Evolutionary conservation across 495 filamentous ascomycete genomes (phyloP), one percentile per base, ranked within the genome.

Genomic region (Aspergillus affinis): DNA sequence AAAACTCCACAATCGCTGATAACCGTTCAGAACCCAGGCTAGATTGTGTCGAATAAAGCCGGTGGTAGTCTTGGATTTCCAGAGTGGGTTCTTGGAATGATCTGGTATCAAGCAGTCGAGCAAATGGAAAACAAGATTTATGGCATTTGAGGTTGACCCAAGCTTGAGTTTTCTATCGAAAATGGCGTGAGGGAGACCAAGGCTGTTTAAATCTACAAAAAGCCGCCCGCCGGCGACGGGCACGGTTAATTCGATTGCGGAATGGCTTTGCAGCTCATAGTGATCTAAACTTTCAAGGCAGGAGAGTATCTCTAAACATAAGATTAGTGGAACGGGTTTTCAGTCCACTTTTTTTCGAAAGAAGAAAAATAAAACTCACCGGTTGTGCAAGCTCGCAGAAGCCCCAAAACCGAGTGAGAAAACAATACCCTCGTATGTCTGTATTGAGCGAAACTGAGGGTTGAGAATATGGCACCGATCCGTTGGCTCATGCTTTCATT

Each of bases 11-110:
- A 78, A 59, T 7, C 75, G 73, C 54, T 71, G 68, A 58, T 73
- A 73, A n/a, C 67, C 66, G 61, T 78, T 76, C 17, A 74, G 47
- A 6, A 70, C 49, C 71, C 72, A 75, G 17, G 72, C 64, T 29
- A 70, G 61, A 51, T 74, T 74, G 44, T 75, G 73, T 30, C 70
- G 71, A 47, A 69, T 53, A 27, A 54, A 41, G 36, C 36, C 13
- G 3, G 36, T 58, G 29, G 64, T 52, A 10, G 54, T 46, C 15
- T 56, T 65, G n/a, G 64, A 48, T 19, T 62, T 64, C 13, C 44
- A 17, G 19, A 26, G 32, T 18, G 30, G 21, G 26, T 51, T 27
- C 12, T 48, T 46, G 51, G 60, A 27, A 20, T 50, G 48, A 8
- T 58, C 60, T 0, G 60, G 63, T n/a, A 61, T 63, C 52, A 75